These are phyloP conservation scores for Pythium sp. DNA, from an alignment of 352 stramenopile genomes.

Conservation along the genomic window DNA sequence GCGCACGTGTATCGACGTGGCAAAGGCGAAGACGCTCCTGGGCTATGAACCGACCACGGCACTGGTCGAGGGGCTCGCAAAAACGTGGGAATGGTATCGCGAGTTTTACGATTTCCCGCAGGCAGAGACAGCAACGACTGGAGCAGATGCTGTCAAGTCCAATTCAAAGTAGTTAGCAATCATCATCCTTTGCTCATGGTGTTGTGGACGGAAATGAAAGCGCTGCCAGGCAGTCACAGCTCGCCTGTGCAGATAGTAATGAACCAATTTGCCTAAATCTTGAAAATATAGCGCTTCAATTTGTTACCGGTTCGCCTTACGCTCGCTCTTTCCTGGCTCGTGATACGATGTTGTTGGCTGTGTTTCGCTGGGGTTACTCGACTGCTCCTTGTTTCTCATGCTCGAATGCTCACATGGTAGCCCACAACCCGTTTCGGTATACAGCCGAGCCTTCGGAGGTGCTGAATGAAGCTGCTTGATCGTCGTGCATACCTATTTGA, in stretches of 20 bases:
- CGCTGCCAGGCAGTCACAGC: background rate
- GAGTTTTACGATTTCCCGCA: slow-evolving; percentile 33
- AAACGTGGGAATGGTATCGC: slow-evolving; percentile 94
- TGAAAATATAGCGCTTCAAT: background rate
- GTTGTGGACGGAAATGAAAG: background rate
- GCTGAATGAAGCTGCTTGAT: background rate
- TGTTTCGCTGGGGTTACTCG: background rate
- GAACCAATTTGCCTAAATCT: background rate
- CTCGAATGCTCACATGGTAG: background rate
- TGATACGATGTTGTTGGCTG: background rate
- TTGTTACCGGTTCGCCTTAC: background rate
- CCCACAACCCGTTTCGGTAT: background rate
- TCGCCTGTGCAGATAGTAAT: background rate
- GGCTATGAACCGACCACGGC: slow-evolving; percentile 93
- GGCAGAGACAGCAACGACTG: background rate
- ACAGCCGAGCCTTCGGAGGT: background rate
- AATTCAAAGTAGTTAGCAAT: background rate
- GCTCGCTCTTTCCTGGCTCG: background rate
- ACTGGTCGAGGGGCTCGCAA: slow-evolving; percentile 91
- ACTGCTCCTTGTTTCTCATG: background rate
- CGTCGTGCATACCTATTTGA: background rate
- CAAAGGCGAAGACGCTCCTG: slow-evolving; percentile 93
- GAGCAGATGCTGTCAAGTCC: background rate
- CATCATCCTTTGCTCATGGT: background rate
- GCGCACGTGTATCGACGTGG: slow-evolving; percentile 95